A percentile compares a stretch with the other conserved stretches of the same genome.
phyloP scores from a whole-genome alignment of 2,329 filamentous ascomycete genomes.

The Fusarium nisikadoi region DNA sequence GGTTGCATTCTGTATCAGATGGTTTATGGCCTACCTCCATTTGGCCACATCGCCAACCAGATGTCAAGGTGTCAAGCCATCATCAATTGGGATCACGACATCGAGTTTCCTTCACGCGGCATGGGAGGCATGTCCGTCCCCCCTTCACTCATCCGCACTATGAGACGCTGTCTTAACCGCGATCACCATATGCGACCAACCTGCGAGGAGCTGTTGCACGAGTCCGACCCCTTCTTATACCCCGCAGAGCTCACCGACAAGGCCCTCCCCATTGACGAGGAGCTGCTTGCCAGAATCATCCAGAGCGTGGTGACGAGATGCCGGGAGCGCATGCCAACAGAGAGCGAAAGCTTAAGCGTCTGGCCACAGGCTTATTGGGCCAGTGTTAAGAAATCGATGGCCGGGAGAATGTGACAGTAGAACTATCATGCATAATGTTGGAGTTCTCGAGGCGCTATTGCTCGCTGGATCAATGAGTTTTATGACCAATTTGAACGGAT shows the following conservation, averaged over 20 bases:
- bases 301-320: conserved; percentile 71
- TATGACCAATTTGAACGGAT: conserved; percentile 40
- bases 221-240: conserved; percentile 71
- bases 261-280: conserved; percentile 69
- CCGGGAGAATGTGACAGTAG: conserved; percentile 43
- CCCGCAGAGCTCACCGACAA: conserved; percentile 66
- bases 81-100: conserved; percentile 78
- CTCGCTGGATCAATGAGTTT: conserved; percentile 35
- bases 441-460: conserved; percentile 23
- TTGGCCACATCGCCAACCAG: conserved; percentile 89
- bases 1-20: conserved; percentile 98
- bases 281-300: conserved; percentile 69
- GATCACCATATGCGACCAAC: conserved; percentile 72
- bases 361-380: conserved; percentile 73
- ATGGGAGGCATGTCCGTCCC: conserved; percentile 73
- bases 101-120: conserved; percentile 77
- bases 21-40: conserved; percentile 96
- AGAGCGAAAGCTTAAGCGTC: conserved; percentile 63
- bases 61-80: conserved; percentile 89
- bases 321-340: conserved; percentile 67
- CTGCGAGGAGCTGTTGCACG: conserved; percentile 69
- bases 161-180: conserved; percentile 71
- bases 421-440: conserved; percentile 22
- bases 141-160: conserved; percentile 66
- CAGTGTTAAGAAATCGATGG: conserved; percentile 64